Evolutionary conservation across 345 rosid species (phyloP), one percentile per base, ranked within the genome.

Genomic region (Bruguiera sexangula): DNA sequence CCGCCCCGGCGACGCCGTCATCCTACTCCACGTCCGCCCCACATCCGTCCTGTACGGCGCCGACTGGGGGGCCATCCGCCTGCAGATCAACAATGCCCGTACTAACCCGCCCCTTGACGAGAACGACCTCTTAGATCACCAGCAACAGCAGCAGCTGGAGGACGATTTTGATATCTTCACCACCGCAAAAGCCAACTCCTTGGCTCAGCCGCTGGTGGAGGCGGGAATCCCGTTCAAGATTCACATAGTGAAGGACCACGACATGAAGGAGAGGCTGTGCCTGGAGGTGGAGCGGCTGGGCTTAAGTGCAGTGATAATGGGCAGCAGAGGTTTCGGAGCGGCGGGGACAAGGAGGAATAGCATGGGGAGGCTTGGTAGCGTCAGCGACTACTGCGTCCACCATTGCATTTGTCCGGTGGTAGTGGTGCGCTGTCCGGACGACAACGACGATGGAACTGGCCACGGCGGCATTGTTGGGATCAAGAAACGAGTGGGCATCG

Each of bases 61-160:
- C 54, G 97, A 95, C 37, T 95, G 97, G 98, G 98, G 97, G 18
- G 92, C 97, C 4, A 85, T 89, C 15, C 84, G 88, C 68, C 83
- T 73, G 78, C 85, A 67, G 19, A 71, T 56, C 76, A 26, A 76
- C 72, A 27, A 53, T 37, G 70, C 67, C 60, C 70, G 73, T 66
- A 46, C 76, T 4, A 62, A 43, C 46, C 36, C 80, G n/a, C n/a
- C 31, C 43, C 15, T 67, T 1, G 36, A 22, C 55, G 11, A 37
- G 70, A 68, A 60, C 75, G 59, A 0, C 78, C 64, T 21, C 62
- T 11, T 3, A 13, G 50, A 43, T 43, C 50, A 66, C 11, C 54
- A 69, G 21, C 61, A 58, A 36, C 71, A 78, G 30, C 73, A 84
- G 69, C 86, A 83, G 65, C 68, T 81, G 0, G 92, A 91, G 77